Conservation (phyloP, 352 stramenopile species). For the Globisporangium echinulatum region DNA sequence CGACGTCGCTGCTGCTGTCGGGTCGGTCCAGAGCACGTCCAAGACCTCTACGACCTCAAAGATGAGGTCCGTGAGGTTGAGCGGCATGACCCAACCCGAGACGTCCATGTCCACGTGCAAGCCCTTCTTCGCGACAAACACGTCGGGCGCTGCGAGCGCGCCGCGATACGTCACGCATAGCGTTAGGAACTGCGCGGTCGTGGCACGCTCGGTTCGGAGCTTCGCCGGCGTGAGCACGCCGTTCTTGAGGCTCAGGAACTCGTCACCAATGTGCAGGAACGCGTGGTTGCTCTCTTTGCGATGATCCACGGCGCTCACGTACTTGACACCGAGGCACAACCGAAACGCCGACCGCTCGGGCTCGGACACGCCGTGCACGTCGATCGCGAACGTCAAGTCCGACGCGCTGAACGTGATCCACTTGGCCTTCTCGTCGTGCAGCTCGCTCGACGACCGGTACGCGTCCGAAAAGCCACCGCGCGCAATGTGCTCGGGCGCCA, state of each 20-base stretch:
- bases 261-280: conserved; percentile 75
- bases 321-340: conserved; percentile 51
- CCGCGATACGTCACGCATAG: conserved; percentile 68
- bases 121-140: conserved; percentile 59
- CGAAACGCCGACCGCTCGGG: conserved; percentile 51
- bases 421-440: conserved; percentile 42
- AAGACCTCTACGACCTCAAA: conserved; percentile 73
- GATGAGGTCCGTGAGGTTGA: conserved; percentile 61
- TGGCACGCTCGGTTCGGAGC: conserved; percentile 59
- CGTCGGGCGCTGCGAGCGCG: conserved; percentile 21
- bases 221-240: conserved; percentile 60
- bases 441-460: conserved; percentile 38
- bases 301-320: conserved; percentile 61
- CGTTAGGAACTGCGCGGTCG: conserved; percentile 44
- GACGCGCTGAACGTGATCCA: conserved; percentile 77
- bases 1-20: not conserved
- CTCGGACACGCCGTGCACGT: conserved; percentile 65
- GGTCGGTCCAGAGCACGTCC: conserved; percentile 57
- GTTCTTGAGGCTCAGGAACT: conserved; percentile 79
- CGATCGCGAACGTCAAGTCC: conserved; percentile 47
- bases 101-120: conserved; percentile 60
- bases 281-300: conserved; percentile 65
- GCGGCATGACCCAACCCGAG: conserved; percentile 71
- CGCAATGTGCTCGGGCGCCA: conserved; percentile 43
- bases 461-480: conserved; percentile 68